Conservation (phyloP, 2,329 filamentous ascomycete genomes). For the Calycina marina region DNA sequence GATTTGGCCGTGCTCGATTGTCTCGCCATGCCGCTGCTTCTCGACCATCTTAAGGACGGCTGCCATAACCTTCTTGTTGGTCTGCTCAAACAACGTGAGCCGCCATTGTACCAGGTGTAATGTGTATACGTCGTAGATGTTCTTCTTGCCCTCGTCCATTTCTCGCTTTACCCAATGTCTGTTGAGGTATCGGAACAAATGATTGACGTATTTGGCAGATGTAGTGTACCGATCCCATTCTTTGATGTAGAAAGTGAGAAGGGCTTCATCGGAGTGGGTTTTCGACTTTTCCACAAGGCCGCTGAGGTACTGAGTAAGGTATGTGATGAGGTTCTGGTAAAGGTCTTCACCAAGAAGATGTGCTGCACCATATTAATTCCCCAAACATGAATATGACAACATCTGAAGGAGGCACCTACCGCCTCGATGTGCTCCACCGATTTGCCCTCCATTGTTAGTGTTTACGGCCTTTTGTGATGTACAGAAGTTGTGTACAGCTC, state of each 20-base stretch:
- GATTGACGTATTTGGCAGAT: conserved; percentile 93
- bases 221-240: conserved; percentile 95
- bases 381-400: conserved; percentile 3
- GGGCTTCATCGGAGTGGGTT: conserved; percentile 73
- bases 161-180: conserved; percentile 98
- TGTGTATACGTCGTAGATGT: conserved; percentile 96
- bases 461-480: conserved; percentile 88
- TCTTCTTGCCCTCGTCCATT: conserved; percentile 97
- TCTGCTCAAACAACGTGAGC: conserved; percentile 71
- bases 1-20: conserved; percentile 92
- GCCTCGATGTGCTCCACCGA: conserved; percentile 51
- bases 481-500: conserved; percentile 95
- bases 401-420: conserved; percentile 34
- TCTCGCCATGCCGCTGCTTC: conserved; percentile 94
- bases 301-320: conserved; percentile 66
- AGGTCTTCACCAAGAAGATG: conserved; percentile 92
- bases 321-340: conserved; percentile 80
- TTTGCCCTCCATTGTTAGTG: conserved; percentile 29
- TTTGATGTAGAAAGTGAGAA: conserved; percentile 85
- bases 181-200: conserved; percentile 91
- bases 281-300: conserved; percentile 56
- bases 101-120: conserved; percentile 94
- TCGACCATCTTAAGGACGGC: conserved; percentile 90
- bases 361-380: conserved; percentile 35
- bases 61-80: conserved; percentile 82